phyloP scores from a whole-genome alignment of 2,329 filamentous ascomycete genomes.

The Blastomyces silverae region DNA sequence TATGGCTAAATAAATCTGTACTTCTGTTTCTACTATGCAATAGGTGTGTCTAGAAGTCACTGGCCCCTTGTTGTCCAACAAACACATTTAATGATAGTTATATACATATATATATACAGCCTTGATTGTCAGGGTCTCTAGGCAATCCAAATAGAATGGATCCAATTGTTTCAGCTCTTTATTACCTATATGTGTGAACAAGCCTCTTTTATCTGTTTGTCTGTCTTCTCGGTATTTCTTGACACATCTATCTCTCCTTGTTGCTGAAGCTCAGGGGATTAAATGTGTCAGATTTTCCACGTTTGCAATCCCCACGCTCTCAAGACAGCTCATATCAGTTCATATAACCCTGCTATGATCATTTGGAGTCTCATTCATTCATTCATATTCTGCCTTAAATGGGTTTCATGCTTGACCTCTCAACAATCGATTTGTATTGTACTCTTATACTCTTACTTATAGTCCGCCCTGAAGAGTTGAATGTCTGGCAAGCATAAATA shows the following conservation, averaged over 20 bases:
- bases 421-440: too few species aligned
- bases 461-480: too few species aligned
- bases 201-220: not conserved
- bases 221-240: not conserved
- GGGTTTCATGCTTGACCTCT: too few species aligned
- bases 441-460: too few species aligned
- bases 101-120: too few species aligned
- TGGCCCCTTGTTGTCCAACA: too few species aligned
- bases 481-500: too few species aligned
- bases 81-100: too few species aligned
- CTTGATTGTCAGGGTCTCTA: not conserved
- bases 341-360: not conserved
- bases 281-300: too few species aligned
- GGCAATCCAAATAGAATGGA: not conserved
- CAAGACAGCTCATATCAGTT: not conserved
- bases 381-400: too few species aligned
- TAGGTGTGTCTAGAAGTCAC: not conserved
- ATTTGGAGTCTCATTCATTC: not conserved
- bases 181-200: not conserved
- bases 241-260: too few species aligned
- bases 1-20: not conserved
- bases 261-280: too few species aligned
- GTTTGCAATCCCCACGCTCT: not conserved
- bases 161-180: not conserved
- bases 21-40: not conserved